These are phyloP conservation scores for Colletotrichum godetiae DNA, from an alignment of 2,329 filamentous ascomycete genomes.

Conservation along the genomic window DNA sequence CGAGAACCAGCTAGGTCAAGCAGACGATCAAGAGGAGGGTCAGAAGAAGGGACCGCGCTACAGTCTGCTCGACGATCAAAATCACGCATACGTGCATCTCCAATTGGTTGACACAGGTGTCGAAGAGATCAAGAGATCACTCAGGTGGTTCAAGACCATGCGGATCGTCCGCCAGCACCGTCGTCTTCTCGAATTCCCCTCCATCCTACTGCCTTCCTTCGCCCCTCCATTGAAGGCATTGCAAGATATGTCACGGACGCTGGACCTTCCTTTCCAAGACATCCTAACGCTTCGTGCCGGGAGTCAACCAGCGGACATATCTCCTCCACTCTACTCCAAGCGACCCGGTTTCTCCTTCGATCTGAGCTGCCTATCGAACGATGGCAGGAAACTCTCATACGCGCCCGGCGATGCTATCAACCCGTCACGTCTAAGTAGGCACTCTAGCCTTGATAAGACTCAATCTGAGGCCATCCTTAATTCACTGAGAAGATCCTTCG, in stretches of 20 bases:
- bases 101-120: constrained; percentile 41
- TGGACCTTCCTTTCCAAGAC: constrained; percentile 60
- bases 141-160: constrained; percentile 44
- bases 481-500: constrained; percentile 63
- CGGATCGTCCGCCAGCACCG: constrained; percentile 26
- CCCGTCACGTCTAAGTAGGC: constrained; percentile 40
- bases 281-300: constrained; percentile 51
- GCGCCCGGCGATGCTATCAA: constrained; percentile 35
- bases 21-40: not conserved
- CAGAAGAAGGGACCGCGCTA: not conserved
- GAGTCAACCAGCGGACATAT: constrained; percentile 32
- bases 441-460: constrained; percentile 62
- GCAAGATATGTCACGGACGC: constrained; percentile 59
- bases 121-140: constrained; percentile 39
- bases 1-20: constrained; percentile 11
- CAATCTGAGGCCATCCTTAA: constrained; percentile 64
- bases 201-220: constrained; percentile 68
- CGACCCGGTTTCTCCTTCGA: constrained; percentile 61
- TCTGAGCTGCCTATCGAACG: constrained; percentile 46
- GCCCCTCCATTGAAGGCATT: constrained; percentile 66
- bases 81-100: constrained; percentile 45
- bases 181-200: constrained; percentile 70
- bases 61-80: constrained; percentile 46
- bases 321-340: constrained; percentile 63
- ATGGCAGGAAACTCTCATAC: constrained; percentile 38